A percentile compares a stretch with the other conserved stretches of the same genome.
These are phyloP conservation scores for Herpotrichia juniperi DNA, from an alignment of 2,329 filamentous ascomycete genomes.

Conservation along the genomic window DNA sequence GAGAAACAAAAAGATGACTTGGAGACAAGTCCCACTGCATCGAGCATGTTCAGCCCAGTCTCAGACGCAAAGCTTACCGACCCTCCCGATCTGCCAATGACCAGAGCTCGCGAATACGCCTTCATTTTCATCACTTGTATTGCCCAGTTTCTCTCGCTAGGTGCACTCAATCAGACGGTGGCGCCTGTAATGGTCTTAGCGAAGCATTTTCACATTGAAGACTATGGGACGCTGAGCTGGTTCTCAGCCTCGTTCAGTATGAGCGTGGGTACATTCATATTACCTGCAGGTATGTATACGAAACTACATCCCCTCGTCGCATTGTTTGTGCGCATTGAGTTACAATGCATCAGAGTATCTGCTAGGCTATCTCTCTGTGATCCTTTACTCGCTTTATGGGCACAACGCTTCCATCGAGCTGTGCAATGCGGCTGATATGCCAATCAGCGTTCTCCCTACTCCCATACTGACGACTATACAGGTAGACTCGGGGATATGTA, in stretches of 20 bases:
- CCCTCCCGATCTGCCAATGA: constrained; percentile 2
- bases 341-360: not conserved
- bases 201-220: constrained; percentile 45
- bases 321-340: not conserved
- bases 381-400: too few relatives aligned
- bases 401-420: too few relatives aligned
- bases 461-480: constrained; percentile 16
- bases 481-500: constrained; percentile 58
- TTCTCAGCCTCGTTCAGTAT: constrained; percentile 55
- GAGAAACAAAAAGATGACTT: constrained; percentile 5
- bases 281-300: constrained; percentile 45
- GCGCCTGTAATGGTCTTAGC: constrained; percentile 50
- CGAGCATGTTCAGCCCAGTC: not conserved
- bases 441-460: not conserved
- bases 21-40: constrained; percentile 1
- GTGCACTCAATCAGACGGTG: constrained; percentile 43
- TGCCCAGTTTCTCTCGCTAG: constrained; percentile 52
- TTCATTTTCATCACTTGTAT: constrained; percentile 32
- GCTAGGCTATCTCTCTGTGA: too few relatives aligned
- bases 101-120: constrained; percentile 16
- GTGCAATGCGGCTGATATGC: not conserved
- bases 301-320: not conserved
- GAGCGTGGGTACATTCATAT: constrained; percentile 57
- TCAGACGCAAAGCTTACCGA: not conserved
- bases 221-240: constrained; percentile 52